Evolutionary conservation across 2,329 filamentous ascomycete genomes (phyloP), one percentile per base, ranked within the genome.

Genomic region (Cyphellophora attinorum): DNA sequence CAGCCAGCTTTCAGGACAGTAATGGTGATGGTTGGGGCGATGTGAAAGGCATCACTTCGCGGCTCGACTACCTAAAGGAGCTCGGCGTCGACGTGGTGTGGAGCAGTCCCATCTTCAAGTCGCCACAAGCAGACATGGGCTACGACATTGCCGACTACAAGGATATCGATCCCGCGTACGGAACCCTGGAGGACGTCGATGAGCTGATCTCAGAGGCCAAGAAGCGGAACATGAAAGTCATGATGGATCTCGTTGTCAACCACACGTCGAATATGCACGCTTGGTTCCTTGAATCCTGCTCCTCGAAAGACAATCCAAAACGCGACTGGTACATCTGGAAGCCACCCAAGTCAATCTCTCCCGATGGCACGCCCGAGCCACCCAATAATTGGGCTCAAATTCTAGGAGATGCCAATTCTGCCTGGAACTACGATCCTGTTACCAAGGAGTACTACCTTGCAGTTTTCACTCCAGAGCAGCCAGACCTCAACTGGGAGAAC

Each of bases 401-500:
- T 14, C 34, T 49, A 1, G 45, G 45, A 1, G 46, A 43, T 38
- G 38, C 38, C 76, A 64, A 45, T 17, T 60, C 53, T 33, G 59
- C 57, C 5, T 64, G 61, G 61, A 49, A 76, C 39, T 88, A 74
- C 63, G 81, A 86, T 48, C 75, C 82, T 45, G 53, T 58, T n/a
- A 84, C 81, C 0, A 65, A 69, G 31, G 79, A 88, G 56, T 88
- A 85, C 55, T 88, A 85, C 49, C 71, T 88, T 0, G 76, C 81
- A 41, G 67, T 91, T 8, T 93, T 85, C 54, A 76, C 79, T 5
- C 71, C 70, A 4, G 75, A 83, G 44, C 84, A 89, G 53, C 84
- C 85, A 0, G 85, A 91, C 48, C 66, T 91, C n/a, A 91, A 91
- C 58, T 91, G 83, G 82, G 81, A 88, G 51, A 81, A 79, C 38